Evolutionary conservation across 2,329 filamentous ascomycete species (phyloP).

Genomic region (Akanthomyces lecanii): DNA sequence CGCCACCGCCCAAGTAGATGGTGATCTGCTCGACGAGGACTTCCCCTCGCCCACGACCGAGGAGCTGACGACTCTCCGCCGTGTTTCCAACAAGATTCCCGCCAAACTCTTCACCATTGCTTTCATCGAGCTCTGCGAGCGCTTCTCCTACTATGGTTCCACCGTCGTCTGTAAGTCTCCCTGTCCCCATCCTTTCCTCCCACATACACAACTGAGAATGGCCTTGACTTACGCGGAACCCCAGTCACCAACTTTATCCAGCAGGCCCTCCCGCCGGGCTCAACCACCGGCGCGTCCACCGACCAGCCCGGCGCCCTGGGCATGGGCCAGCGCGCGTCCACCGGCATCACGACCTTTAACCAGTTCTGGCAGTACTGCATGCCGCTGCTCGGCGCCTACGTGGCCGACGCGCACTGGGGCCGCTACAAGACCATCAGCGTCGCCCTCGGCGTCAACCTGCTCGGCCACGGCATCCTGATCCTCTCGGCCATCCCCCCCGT

Average conservation of each 20-base stretch:
- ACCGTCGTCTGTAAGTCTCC: slow-evolving; percentile 56
- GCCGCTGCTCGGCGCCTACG: slow-evolving; percentile 50
- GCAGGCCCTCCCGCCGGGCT: slow-evolving; percentile 50
- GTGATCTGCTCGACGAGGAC: not conserved
- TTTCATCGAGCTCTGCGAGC: slow-evolving; percentile 66
- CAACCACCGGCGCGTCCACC: slow-evolving; percentile 46
- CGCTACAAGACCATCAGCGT: slow-evolving; percentile 65
- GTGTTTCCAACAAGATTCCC: slow-evolving; percentile 55
- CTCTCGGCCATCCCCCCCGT: slow-evolving; percentile 60
- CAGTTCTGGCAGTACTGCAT: slow-evolving; percentile 58
- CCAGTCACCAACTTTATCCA: slow-evolving; percentile 60
- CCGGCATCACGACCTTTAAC: slow-evolving; percentile 45
- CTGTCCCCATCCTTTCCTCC: too few species aligned
- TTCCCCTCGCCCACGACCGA: slow-evolving; percentile 42
- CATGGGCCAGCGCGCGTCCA: slow-evolving; percentile 51
- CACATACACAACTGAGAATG: too few species aligned
- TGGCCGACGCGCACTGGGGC: slow-evolving; percentile 57
- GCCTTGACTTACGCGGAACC: not conserved
- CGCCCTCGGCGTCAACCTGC: slow-evolving; percentile 57
- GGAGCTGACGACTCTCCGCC: slow-evolving; percentile 48
- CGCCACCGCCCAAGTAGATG: slow-evolving; percentile 19
- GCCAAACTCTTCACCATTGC: slow-evolving; percentile 59
- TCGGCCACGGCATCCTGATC: slow-evolving; percentile 64
- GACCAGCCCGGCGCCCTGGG: slow-evolving; percentile 51
- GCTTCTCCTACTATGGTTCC: slow-evolving; percentile 69